These are phyloP conservation scores for Vanrija humicola DNA, from an alignment of 1,284 basidiomycete species.

Conservation along the genomic window DNA sequence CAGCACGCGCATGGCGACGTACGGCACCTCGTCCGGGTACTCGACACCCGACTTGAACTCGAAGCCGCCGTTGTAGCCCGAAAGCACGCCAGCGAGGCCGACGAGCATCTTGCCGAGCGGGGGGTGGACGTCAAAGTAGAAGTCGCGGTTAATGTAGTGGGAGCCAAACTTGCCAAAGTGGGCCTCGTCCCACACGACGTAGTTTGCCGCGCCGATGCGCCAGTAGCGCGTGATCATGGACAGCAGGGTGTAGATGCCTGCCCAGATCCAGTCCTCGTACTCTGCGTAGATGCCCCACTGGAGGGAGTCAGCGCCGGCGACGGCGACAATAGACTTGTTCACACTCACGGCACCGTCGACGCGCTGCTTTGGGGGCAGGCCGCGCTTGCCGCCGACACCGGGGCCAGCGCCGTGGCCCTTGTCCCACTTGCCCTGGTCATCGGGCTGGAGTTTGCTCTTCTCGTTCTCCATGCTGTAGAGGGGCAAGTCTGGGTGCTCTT, in stretches of 20 bases:
- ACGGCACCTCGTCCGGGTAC: constrained; percentile 84
- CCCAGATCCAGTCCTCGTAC: constrained; percentile 76
- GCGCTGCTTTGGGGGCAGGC: constrained; percentile 39
- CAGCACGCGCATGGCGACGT: constrained; percentile 91
- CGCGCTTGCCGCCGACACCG: constrained; percentile 38
- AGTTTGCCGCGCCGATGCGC: constrained; percentile 79
- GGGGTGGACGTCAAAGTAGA: constrained; percentile 73
- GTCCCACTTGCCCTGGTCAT: constrained; percentile 44
- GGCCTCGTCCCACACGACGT: constrained; percentile 98
- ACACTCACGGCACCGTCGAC: constrained; percentile 40
- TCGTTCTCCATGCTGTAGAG: constrained; percentile 17
- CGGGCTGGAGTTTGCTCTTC: constrained; percentile 25
- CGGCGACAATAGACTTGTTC: neutral
- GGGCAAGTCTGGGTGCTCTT: constrained; percentile 12
- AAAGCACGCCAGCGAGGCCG: constrained; percentile 81
- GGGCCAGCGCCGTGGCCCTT: constrained; percentile 44
- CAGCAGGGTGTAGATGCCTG: constrained; percentile 83
- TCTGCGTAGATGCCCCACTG: constrained; percentile 74
- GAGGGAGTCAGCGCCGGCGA: neutral
- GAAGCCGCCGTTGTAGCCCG: constrained; percentile 86
- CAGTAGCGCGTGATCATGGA: constrained; percentile 93
- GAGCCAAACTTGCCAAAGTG: constrained; percentile 97
- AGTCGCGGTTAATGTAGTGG: constrained; percentile 67
- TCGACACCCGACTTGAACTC: constrained; percentile 90
- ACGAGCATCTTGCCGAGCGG: constrained; percentile 99